These are phyloP conservation scores for Krasilnikovozyma curviuscula DNA, from an alignment of 768 basidiomycete genomes.

Conservation along the genomic window DNA sequence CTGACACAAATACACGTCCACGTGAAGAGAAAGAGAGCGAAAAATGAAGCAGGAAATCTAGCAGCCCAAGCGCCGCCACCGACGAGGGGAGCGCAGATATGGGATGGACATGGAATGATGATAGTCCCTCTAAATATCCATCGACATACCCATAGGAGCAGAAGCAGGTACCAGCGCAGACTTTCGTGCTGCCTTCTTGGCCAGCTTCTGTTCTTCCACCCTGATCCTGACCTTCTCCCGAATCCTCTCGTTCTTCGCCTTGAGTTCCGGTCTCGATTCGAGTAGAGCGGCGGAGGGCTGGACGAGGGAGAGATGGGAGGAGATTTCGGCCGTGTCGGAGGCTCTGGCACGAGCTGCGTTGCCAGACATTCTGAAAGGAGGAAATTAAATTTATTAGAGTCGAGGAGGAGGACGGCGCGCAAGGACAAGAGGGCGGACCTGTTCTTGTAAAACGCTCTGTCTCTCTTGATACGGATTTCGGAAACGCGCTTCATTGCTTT, in stretches of 20 bases:
- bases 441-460: slow-evolving; percentile 91
- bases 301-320: slow-evolving; percentile 30
- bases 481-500: slow-evolving; percentile 89
- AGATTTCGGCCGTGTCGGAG: slow-evolving; percentile 45
- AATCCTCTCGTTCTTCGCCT: slow-evolving; percentile 32
- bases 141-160: slow-evolving; percentile 66
- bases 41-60: too few relatives aligned
- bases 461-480: slow-evolving; percentile 76
- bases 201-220: slow-evolving; percentile 19
- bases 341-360: slow-evolving; percentile 43
- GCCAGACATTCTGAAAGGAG: slow-evolving; percentile 49
- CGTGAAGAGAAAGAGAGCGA: too few relatives aligned
- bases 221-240: slow-evolving; percentile 58
- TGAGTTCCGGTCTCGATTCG: slow-evolving; percentile 27
- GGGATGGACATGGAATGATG: too few relatives aligned
- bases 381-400: neutral
- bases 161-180: slow-evolving; percentile 65
- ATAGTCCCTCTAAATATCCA: slow-evolving; percentile 20
- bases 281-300: slow-evolving; percentile 17
- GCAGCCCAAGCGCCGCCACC: too few relatives aligned
- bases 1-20: too few relatives aligned
- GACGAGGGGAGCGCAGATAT: too few relatives aligned
- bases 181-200: slow-evolving; percentile 32
- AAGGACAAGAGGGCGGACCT: slow-evolving; percentile 21
- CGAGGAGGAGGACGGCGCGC: neutral